Evolutionary conservation across 148 eudicot genomes (phyloP), one percentile per base, ranked within the genome.

Genomic region (Rhododendron mucronatum): DNA sequence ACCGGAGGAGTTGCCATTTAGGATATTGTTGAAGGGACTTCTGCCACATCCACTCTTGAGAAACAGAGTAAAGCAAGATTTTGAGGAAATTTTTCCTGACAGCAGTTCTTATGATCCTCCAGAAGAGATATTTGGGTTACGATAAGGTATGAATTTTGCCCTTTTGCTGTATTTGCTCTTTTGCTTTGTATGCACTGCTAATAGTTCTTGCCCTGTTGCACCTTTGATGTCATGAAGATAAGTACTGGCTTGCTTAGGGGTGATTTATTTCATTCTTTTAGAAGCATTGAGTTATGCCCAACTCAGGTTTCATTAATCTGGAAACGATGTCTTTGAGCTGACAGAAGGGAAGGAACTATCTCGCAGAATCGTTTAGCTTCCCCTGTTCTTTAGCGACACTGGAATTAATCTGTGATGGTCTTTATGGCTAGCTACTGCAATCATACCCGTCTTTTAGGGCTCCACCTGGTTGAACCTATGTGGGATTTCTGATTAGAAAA

Each of bases 21-120:
- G 98, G 89, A 88, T 95, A 81, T 87, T 96, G 81, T 85, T 96
- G 85, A 96, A 96, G 91, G 99, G 99, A 75, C 98, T 96, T 90
- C 86, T 96, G 41, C 99, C 99, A 47, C 98, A 96, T 86, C 99
- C 99, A 26, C 92, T 96, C 80, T 86, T 96, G 90, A 95, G 99
- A 85, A 96, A 96, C 92, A 95, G 89, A 89, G 96, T 95, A 57
- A 96, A 95, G 90, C 94, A 94, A 83, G 98, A 95, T 83, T 96
- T 95, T 80, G 99, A 95, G 78, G 98, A 96, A 87, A 89, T 96
- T 45, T 96, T 96, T 85, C 99, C 98, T 16, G 99, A 96, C 87
- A 93, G 91, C 28, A 93, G 88, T 85, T 87, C 94, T 67, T 95
- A 94, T 93, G 98, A 96, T 94, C 99, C 97, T 74, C 98, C 99